Base-by-base conservation (phyloP, 2,329 filamentous ascomycete genomes). In the Microdochium paspali region DNA sequence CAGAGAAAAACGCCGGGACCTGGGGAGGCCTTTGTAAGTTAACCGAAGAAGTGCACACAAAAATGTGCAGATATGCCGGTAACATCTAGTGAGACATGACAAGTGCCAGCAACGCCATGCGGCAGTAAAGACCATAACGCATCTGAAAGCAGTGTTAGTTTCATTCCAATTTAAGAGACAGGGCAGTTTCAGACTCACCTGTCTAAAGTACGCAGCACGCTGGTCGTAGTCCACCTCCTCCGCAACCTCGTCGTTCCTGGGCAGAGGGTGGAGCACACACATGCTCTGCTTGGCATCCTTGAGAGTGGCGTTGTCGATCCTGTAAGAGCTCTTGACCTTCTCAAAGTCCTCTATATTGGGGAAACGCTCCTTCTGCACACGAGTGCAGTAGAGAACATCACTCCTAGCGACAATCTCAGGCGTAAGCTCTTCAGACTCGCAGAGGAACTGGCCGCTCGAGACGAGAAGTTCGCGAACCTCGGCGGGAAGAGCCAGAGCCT, bases 161-260 rank as follows among this genome's bases (percentile, higher is more conserved):
- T 7, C 28, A 26, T 31, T 25, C 6, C 18, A 47, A 0, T 10
- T 9, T 3, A 31, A 32, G 44, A 12, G 24, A 32, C 5, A 39
- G 10, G 6, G 32, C 24, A n/a, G 26, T n/a, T 21, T 20, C 46
- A 21, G 51, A 78, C 87, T 82, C 71, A 95, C 91, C 86, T 98
- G 93, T 86, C 93, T 83, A 72, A 98, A 98, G 74, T 98, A 98
- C 48, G 93, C 91, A 50, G 93, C 93, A 58, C 93, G 76, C 65
- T 94, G 89, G 71, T 98, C 93, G 71, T 94, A 95, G 69, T 98
- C 93, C 44, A 98, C 90, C 73, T 98, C 93, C 69, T 94, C 89
- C 28, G 84, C 82, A 63, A 98, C 84, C 77, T 98, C 93, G 55
- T 85, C 82, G 62, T 97, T 97, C 61, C 93, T 80, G 35, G 93